Evolutionary conservation across 2,329 filamentous ascomycete genomes (phyloP).

Genomic region (Gaeumannomyces sp.): DNA sequence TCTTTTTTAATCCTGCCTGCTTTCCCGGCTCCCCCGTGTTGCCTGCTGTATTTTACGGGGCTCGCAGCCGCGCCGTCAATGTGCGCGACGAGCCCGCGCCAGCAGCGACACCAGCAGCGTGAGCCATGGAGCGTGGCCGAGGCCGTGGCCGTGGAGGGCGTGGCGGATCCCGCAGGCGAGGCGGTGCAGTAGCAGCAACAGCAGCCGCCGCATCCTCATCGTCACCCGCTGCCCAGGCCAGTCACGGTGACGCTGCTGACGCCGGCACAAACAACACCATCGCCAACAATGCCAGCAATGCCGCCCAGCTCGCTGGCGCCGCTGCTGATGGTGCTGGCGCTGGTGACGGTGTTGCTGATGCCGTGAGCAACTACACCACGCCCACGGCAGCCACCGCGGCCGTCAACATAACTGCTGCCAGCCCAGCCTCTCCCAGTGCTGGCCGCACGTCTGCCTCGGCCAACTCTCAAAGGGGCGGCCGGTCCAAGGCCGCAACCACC

Average conservation of each 20-base stretch:
- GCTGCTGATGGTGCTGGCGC: not conserved
- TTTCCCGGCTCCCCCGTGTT: not conserved
- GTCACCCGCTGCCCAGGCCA: not conserved
- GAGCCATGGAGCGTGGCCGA: conserved; percentile 16
- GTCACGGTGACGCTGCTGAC: conserved; percentile 11
- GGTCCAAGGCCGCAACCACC: conserved; percentile 2
- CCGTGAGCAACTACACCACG: not conserved
- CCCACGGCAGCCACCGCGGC: not conserved
- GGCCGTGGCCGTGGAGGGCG: conserved; percentile 15
- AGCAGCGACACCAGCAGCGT: not conserved
- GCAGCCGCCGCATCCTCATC: conserved; percentile 11
- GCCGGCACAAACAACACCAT: not conserved
- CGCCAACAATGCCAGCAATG: conserved; percentile 3
- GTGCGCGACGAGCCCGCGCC: conserved; percentile 1
- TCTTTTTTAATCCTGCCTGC: not conserved
- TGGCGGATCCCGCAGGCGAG: conserved; percentile 14
- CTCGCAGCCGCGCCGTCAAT: not conserved
- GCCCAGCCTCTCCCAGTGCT: not conserved
- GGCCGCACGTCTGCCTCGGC: not conserved
- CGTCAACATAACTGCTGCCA: not conserved
- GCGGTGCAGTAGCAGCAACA: conserved; percentile 6
- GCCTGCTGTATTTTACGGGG: not conserved
- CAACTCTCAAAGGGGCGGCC: conserved; percentile 1
- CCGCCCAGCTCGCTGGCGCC: not conserved
- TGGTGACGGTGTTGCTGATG: not conserved